Base-by-base conservation (phyloP, 371 early-diverging fungal genomes). In the Thermomucor indicae-seudaticae region DNA sequence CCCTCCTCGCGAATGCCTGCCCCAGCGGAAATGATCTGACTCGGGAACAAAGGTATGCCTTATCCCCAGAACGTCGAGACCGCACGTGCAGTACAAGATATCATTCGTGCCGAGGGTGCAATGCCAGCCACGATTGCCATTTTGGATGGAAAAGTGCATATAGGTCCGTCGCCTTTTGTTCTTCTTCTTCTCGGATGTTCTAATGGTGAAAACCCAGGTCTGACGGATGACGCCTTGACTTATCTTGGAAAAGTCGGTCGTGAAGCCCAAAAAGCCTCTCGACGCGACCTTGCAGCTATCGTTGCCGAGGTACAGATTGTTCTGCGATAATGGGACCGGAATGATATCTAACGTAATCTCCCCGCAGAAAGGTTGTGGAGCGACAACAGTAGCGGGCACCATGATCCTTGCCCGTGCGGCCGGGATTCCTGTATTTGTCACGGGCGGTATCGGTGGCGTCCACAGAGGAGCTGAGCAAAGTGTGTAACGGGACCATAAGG, bases 371-470 rank as follows among this genome's bases (percentile, higher is more conserved):
- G 55, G 69, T 51, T 68, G 77, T 0, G 95, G 96, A 0, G 90
- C 93, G 1, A 96, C 96, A 0, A 97, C 97, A 0, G 96, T 97
- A 7, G 82, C 93, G 0, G 84, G 84, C 4, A 96, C 97, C 0
- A 90, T 96, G 89, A 51, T 87, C 11, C 71, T 87, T 4, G 96
- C 97, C 2, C 80, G 90, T 56, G 67, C 70, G 34, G 90, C 88
- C 4, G 95, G 93, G 6, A 94, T 97, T 44, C 62, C 74, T 20
- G 70, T 97, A 0, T 96, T 97, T 79, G 95, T 91, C 14, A 96
- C 97, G 2, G 97, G 97, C 16, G 97, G 97, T 7, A 95, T 97
- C 44, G 97, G 97, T 30, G 97, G 97, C 30, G 97, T 93, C 16
- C 97, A 96, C 51, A 79, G 96, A 11, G 92, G 89, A 6, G 92